phyloP scores from a whole-genome alignment of 305 asterid genomes.

The Fraxinus sp. region DNA sequence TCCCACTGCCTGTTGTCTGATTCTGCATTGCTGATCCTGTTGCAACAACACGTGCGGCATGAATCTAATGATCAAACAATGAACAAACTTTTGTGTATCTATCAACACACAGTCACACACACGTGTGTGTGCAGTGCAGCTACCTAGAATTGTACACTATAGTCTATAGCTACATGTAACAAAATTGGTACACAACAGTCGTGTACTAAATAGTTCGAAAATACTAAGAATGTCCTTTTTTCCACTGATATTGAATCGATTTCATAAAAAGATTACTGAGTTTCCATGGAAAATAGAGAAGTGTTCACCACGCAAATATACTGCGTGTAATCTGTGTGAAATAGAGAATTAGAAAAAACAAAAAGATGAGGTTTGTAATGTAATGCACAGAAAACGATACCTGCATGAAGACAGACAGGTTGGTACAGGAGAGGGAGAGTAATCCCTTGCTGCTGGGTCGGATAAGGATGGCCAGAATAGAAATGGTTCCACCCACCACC shows the following conservation, averaged over 20 bases:
- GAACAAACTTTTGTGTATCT: not conserved
- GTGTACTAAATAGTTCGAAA: slow-evolving; percentile 4
- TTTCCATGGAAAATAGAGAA: not conserved
- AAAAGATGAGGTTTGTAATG: slow-evolving; percentile 2
- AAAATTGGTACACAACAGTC: not conserved
- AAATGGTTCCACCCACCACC: slow-evolving; percentile 23
- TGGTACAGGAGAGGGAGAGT: slow-evolving; percentile 25
- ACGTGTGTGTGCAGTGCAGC: not conserved
- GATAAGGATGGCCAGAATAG: slow-evolving; percentile 32
- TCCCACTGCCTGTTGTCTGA: slow-evolving; percentile 40
- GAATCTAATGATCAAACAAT: not conserved
- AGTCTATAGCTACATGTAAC: not conserved
- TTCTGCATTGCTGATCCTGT: slow-evolving; percentile 32
- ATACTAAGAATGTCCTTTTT: not conserved
- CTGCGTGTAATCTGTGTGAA: not conserved
- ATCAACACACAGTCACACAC: not conserved
- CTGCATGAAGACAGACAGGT: slow-evolving; percentile 33
- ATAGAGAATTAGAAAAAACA: not conserved
- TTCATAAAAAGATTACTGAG: not conserved
- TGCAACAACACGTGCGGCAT: not conserved
- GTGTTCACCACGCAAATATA: not conserved
- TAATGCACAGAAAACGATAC: slow-evolving; percentile 21
- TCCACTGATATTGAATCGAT: not conserved
- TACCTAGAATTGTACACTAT: not conserved
- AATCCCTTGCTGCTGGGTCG: slow-evolving; percentile 19